These are phyloP conservation scores for Keithomyces neogunnii DNA, from an alignment of 2,329 filamentous ascomycete species.

Conservation along the genomic window DNA sequence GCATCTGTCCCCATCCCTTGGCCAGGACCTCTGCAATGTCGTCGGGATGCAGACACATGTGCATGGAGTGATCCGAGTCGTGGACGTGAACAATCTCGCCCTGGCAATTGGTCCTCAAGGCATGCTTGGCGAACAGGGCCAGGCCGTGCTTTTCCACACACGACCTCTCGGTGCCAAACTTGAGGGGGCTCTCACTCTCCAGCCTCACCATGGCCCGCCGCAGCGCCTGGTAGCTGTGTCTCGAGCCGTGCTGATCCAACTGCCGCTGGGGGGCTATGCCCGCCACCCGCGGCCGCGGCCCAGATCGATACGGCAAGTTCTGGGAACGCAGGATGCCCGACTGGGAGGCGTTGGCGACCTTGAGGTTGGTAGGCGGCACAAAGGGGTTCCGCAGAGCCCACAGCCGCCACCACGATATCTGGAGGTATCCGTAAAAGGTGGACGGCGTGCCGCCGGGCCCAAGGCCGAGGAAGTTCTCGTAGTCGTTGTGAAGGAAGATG, in stretches of 20 bases:
- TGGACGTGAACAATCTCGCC: conserved; percentile 82
- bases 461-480: conserved; percentile 64
- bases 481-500: conserved; percentile 59
- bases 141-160: conserved; percentile 79
- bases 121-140: conserved; percentile 60
- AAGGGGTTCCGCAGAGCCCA: conserved; percentile 67
- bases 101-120: conserved; percentile 61
- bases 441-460: conserved; percentile 75
- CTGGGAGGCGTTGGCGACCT: conserved; percentile 36
- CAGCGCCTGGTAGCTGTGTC: conserved; percentile 46
- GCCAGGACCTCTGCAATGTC: conserved; percentile 66
- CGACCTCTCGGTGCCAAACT: conserved; percentile 55
- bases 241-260: conserved; percentile 54
- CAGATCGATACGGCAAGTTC: conserved; percentile 51
- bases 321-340: conserved; percentile 47
- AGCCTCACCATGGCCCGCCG: conserved; percentile 44
- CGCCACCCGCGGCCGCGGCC: conserved; percentile 56
- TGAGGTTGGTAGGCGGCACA: conserved; percentile 43
- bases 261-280: conserved; percentile 81
- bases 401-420: conserved; percentile 63
- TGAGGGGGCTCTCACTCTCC: conserved; percentile 32
- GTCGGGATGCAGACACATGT: conserved; percentile 70
- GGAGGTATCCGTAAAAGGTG: conserved; percentile 63
- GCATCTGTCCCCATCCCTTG: conserved; percentile 70
- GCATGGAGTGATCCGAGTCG: conserved; percentile 66